These are phyloP conservation scores for Selenicereus undatus DNA, from an alignment of 148 eudicot species.

Conservation along the genomic window DNA sequence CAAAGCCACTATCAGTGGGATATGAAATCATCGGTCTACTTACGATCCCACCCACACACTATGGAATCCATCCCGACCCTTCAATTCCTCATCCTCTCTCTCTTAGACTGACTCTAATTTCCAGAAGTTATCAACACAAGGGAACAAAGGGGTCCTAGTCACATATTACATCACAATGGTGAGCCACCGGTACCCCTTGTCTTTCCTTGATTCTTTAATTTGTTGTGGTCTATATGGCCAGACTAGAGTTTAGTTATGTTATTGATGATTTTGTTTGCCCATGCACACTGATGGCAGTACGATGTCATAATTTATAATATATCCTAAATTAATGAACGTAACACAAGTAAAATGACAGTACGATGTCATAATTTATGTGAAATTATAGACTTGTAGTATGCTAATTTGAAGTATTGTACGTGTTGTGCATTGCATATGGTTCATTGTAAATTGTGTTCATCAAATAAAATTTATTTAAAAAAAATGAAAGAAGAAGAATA, in stretches of 20 bases:
- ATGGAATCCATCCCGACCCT: conserved; percentile 1
- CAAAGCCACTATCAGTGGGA: neutral
- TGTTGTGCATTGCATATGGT: neutral
- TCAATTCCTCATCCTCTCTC: neutral
- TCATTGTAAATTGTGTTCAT: neutral
- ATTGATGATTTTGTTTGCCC: too few species aligned
- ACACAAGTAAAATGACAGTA: too few species aligned
- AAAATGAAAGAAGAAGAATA: too few species aligned
- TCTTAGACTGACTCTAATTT: neutral
- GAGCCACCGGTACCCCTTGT: neutral
- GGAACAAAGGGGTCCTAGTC: neutral
- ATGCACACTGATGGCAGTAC: neutral
- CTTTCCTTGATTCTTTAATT: neutral
- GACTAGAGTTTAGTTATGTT: neutral
- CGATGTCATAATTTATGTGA: too few species aligned
- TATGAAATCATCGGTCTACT: neutral
- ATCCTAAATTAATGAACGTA: too few species aligned
- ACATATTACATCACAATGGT: neutral
- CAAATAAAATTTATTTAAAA: neutral
- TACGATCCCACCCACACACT: neutral
- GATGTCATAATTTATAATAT: too few species aligned
- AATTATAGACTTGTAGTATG: neutral
- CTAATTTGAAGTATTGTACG: neutral
- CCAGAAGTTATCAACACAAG: neutral
- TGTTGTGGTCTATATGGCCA: neutral